Evolutionary conservation across 129 eudicot species (phyloP).

Genomic region (Solidago caesia): DNA sequence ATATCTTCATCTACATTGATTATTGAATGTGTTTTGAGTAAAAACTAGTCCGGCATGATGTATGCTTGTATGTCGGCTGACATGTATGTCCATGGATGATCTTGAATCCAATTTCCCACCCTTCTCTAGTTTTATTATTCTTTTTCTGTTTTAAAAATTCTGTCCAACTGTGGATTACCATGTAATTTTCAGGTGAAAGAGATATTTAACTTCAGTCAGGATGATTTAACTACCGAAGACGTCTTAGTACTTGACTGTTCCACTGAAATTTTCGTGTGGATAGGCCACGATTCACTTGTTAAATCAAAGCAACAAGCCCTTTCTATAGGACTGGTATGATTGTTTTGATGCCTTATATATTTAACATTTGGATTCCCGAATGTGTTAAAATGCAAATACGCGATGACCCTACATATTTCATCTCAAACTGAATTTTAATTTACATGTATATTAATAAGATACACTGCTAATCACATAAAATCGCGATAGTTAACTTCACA

Average conservation of each 20-base stretch:
- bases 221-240: constrained; percentile 78
- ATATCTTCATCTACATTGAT: background rate
- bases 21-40: no score
- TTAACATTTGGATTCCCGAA: background rate
- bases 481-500: background rate
- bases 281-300: constrained; percentile 47
- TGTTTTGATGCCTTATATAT: background rate
- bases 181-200: constrained; percentile 56
- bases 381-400: background rate
- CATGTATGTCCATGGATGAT: no score
- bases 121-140: background rate
- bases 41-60: no score
- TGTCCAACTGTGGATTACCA: background rate
- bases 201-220: constrained; percentile 62
- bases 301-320: constrained; percentile 57
- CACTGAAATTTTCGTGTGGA: constrained; percentile 64
- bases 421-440: background rate
- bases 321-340: constrained; percentile 55
- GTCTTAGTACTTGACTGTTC: constrained; percentile 59
- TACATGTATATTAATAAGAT: background rate
- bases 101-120: background rate
- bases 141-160: background rate
- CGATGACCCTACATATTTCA: constrained; percentile 7
- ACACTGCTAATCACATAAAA: background rate
- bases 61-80: no score